Evolutionary conservation across 139 green algal species (phyloP).

Genomic region (Chlorella sp.): DNA sequence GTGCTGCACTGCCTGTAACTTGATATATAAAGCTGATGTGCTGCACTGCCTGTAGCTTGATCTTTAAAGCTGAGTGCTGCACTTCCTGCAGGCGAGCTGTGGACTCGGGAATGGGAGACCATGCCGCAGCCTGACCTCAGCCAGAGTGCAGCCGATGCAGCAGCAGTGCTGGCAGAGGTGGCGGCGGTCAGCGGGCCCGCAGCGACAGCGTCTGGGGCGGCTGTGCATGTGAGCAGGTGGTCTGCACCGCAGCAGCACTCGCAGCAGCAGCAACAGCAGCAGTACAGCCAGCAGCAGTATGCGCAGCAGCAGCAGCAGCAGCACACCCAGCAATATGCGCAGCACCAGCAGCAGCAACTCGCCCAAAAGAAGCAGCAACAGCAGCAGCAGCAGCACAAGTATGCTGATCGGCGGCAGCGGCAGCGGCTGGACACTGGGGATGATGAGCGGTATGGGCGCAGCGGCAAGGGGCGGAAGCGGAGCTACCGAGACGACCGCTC

Average conservation of each 20-base stretch:
- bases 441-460: neutral
- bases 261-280: slow-evolving; percentile 11
- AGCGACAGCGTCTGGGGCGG: neutral
- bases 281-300: slow-evolving; percentile 1
- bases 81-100: slow-evolving; percentile 51
- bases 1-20: too few species aligned
- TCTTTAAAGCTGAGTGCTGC: too few species aligned
- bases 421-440: neutral
- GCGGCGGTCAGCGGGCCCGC: neutral
- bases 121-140: slow-evolving; percentile 54
- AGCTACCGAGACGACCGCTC: slow-evolving; percentile 6
- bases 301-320: slow-evolving; percentile 9
- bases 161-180: slow-evolving; percentile 28
- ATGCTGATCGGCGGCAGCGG: neutral
- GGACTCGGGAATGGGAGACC: slow-evolving; percentile 60
- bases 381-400: neutral
- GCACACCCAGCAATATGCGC: neutral
- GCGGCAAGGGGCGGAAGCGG: slow-evolving; percentile 2
- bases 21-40: too few species aligned
- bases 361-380: neutral
- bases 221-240: neutral
- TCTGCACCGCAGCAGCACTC: neutral
- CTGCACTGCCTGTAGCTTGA: too few species aligned
- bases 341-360: neutral
- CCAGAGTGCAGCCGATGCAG: slow-evolving; percentile 29